A percentile compares a stretch with the other conserved stretches of the same genome.
Conservation (phyloP, 345 rosid genomes). For the Raphanus raphanistrum region DNA sequence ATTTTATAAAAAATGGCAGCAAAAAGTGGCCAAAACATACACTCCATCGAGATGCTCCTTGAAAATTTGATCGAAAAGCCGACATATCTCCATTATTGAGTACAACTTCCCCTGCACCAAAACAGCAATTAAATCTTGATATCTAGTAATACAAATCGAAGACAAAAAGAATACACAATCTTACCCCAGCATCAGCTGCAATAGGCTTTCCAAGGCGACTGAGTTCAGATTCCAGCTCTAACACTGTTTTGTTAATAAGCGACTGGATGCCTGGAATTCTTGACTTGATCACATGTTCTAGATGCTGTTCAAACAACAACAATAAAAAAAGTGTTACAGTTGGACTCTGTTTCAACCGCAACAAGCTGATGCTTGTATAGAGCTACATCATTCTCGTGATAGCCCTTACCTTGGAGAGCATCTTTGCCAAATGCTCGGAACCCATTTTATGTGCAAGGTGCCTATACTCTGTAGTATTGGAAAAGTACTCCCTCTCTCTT, state of each 20-base stretch:
- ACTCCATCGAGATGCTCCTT: constrained; percentile 98
- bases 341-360: constrained; percentile 13
- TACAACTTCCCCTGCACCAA: constrained; percentile 88
- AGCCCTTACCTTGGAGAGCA: constrained; percentile 81
- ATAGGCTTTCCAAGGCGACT: constrained; percentile 97
- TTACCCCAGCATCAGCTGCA: constrained; percentile 98
- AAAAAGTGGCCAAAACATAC: constrained; percentile 45
- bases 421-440: constrained; percentile 92
- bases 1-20: constrained; percentile 1
- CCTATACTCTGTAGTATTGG: constrained; percentile 83
- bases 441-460: constrained; percentile 98
- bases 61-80: constrained; percentile 88
- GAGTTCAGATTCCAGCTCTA: constrained; percentile 84
- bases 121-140: constrained; percentile 17
- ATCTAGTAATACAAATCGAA: not conserved
- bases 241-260: constrained; percentile 82
- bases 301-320: constrained; percentile 62
- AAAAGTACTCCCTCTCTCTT: constrained; percentile 93
- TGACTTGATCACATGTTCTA: constrained; percentile 95
- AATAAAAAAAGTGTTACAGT: constrained; percentile 5
- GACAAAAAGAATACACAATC: constrained; percentile 33
- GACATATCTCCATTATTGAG: constrained; percentile 96
- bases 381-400: not conserved
- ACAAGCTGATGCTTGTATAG: not conserved
- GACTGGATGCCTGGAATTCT: constrained; percentile 96